Percentiles rank a stretch among this genome's conserved stretches.
phyloP scores from a whole-genome alignment of 805 yeast genomes.

The Cyberlindnera euphorbiiphila region DNA sequence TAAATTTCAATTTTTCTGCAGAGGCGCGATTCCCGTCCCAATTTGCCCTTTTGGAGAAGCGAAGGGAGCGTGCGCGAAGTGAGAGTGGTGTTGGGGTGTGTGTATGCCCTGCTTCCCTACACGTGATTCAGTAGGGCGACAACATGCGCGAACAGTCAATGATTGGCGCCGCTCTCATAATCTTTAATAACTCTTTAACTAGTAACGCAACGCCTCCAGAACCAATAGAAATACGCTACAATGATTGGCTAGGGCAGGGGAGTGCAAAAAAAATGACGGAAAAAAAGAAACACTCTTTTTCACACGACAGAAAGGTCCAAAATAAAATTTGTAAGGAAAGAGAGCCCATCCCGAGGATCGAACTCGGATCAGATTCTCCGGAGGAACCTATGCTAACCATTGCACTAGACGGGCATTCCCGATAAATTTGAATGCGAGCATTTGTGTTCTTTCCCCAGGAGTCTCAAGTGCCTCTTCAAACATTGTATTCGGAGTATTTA shows the following conservation, averaged over 20 bases:
- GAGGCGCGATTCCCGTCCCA: no score
- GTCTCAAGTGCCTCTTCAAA: no score
- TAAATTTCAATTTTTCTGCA: slow-evolving; percentile 21
- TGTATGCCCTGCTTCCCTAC: slow-evolving; percentile 5
- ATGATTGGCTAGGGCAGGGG: no score
- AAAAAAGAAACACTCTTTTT: neutral
- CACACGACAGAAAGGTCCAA: slow-evolving; percentile 2
- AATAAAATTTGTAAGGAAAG: slow-evolving; percentile 16
- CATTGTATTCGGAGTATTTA: no score
- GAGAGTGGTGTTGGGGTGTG: slow-evolving; percentile 6
- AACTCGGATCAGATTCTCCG: slow-evolving; percentile 54
- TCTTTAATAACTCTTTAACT: no score
- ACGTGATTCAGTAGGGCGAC: neutral
- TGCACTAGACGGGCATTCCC: slow-evolving; percentile 46
- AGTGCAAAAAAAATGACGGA: neutral
- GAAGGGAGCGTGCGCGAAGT: slow-evolving; percentile 3
- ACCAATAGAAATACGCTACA: neutral
- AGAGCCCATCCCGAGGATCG: slow-evolving; percentile 51
- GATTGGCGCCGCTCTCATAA: no score
- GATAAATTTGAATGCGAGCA: slow-evolving; percentile 1
- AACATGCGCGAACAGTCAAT: neutral
- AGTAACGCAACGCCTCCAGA: no score
- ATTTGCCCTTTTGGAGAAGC: no score
- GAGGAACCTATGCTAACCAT: slow-evolving; percentile 50
- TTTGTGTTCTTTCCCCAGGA: no score